phyloP scores from a whole-genome alignment of 139 green algal genomes.

The Haematococcus lacustris region DNA sequence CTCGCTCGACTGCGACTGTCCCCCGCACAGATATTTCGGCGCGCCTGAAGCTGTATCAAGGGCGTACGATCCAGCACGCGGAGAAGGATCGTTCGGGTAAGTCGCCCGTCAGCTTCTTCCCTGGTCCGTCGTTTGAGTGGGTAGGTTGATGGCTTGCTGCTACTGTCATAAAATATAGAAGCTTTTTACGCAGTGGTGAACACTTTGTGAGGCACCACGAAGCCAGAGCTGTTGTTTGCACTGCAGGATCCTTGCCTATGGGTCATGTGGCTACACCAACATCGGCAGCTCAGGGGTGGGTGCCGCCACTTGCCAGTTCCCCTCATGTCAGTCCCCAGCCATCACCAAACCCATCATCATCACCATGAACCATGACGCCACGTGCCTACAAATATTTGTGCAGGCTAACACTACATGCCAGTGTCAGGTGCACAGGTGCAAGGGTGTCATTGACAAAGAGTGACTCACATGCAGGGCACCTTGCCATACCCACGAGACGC shows the following conservation, averaged over 20 bases:
- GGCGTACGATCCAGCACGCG: not conserved
- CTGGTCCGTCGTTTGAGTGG: no score
- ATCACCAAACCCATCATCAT: not conserved
- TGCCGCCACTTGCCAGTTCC: not conserved
- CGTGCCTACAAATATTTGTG: not conserved
- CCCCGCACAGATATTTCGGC: not conserved
- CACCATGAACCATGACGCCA: not conserved
- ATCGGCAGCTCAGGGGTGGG: not conserved
- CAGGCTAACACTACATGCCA: not conserved
- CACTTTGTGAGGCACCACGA: not conserved
- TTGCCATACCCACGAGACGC: slow-evolving; percentile 8
- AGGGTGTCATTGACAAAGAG: not conserved
- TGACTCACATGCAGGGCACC: not conserved
- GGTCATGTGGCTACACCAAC: not conserved
- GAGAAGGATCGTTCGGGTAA: no score
- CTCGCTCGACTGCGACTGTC: no score
- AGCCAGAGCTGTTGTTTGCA: no score
- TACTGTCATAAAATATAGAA: no score
- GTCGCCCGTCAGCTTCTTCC: no score
- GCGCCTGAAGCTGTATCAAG: not conserved
- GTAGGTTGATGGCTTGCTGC: no score
- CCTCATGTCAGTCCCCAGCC: not conserved
- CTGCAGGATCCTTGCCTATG: not conserved
- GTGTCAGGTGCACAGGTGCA: not conserved
- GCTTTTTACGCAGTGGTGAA: not conserved